Conservation (phyloP, 2,329 filamentous ascomycete genomes). For the Coleophoma eucalyptorum region DNA sequence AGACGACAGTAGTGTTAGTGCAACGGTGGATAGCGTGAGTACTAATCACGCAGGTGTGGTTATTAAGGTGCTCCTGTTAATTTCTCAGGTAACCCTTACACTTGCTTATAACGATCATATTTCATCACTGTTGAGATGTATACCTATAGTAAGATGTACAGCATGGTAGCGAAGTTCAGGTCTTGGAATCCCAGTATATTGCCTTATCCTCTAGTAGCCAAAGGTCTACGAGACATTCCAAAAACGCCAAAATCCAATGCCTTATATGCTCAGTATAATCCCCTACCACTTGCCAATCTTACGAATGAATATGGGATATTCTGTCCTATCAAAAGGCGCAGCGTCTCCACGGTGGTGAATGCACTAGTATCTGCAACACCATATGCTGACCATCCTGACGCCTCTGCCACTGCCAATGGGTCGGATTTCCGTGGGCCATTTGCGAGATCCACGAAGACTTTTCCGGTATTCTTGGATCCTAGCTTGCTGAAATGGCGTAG, state of each 20-base stretch:
- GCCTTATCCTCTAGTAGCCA: background rate
- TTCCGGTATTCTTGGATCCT: conserved; percentile 34
- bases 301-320: conserved; percentile 89
- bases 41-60: too few species aligned
- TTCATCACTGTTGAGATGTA: too few species aligned
- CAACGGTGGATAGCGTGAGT: too few species aligned
- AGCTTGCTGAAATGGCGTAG: conserved; percentile 64
- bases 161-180: too few species aligned
- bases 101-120: too few species aligned
- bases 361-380: conserved; percentile 76
- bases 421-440: conserved; percentile 61
- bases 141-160: too few species aligned
- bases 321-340: conserved; percentile 75
- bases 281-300: conserved; percentile 61
- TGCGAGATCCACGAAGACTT: conserved; percentile 79
- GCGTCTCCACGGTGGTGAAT: conserved; percentile 79
- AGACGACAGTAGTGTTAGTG: too few species aligned
- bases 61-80: too few species aligned
- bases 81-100: too few species aligned
- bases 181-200: background rate
- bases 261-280: conserved; percentile 33
- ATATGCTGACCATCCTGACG: conserved; percentile 76
- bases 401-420: conserved; percentile 65
- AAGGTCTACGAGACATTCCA: background rate
- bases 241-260: background rate